Base-by-base conservation (phyloP, 116 monocot species). In the Posidonia oceanica region DNA sequence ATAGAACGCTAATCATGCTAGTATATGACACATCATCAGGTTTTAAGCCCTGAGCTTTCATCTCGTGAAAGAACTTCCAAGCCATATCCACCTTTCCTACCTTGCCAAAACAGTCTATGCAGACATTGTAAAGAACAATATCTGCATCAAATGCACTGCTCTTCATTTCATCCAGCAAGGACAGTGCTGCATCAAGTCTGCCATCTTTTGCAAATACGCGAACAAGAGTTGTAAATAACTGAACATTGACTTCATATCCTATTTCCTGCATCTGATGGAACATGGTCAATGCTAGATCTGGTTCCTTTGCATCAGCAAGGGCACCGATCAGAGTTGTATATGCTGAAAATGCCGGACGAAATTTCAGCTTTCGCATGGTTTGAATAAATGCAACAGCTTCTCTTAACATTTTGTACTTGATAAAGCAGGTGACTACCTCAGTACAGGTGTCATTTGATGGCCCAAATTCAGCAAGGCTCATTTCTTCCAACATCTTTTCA, bases 51-150 rank as follows among this genome's bases (percentile, higher is more conserved):
- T 78, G 78, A 61, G 78, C 71, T 71, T 83, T 78, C 61, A 83
- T 83, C 69, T 83, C 83, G 44, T 83, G 83, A 62, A 83, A 83
- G 69, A 83, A 83, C 65, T 83, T 83, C 83, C 83, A 83, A 20
- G 83, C 75, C 83, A 83, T 75, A 55, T 83, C 83, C 66, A 83
- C 75, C 72, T 83, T 83, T 6, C 83, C 83, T 68, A 72, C 71
- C 59, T 83, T 83, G 14, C 83, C 83, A 63, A 83, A 83, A 75
- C 78, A 75, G 52, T 83, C 78, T 75, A 83, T 79, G 36, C 83
- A 83, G 36, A 83, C 83, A 75, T 83, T 83, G 58, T 79, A 83
- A 52, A 83, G 72, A 63, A 83, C 75, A 65, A 83, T 71, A 72
- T 83, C 83, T 69, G 79, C 83, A 44, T 75, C 69, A 69, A 68